phyloP scores from a whole-genome alignment of 352 stramenopile species.

The Phytopythium aichiense region DNA sequence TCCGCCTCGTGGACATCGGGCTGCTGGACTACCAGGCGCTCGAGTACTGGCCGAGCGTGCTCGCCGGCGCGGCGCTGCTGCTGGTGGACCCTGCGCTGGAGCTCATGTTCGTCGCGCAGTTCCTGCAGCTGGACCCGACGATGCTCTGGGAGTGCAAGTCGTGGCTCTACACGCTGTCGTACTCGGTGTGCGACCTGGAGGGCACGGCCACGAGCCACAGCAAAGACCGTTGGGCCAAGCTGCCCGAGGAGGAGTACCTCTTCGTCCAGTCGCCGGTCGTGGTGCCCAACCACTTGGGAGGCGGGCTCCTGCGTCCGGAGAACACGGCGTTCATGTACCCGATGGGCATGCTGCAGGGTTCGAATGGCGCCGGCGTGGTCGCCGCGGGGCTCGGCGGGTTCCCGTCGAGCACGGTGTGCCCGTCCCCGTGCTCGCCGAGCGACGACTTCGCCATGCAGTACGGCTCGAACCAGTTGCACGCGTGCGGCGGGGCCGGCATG shows the following conservation, averaged over 20 bases:
- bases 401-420: slow-evolving; percentile 25
- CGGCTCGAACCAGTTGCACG: slow-evolving; percentile 52
- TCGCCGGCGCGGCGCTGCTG: slow-evolving; percentile 68
- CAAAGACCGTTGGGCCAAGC: slow-evolving; percentile 62
- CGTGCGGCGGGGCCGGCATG: slow-evolving; percentile 20
- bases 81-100: slow-evolving; percentile 65
- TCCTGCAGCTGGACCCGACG: slow-evolving; percentile 69
- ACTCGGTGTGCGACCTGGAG: slow-evolving; percentile 47
- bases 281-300: slow-evolving; percentile 57
- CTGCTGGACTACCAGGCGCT: slow-evolving; percentile 74
- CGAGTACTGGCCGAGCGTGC: slow-evolving; percentile 70
- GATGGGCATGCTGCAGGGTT: slow-evolving; percentile 8
- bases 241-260: slow-evolving; percentile 62
- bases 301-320: slow-evolving; percentile 47
- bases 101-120: slow-evolving; percentile 78
- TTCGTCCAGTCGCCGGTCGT: slow-evolving; percentile 68
- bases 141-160: slow-evolving; percentile 82
- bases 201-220: slow-evolving; percentile 33
- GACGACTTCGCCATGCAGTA: slow-evolving; percentile 46
- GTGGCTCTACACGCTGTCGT: slow-evolving; percentile 63
- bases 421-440: slow-evolving; percentile 55
- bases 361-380: background rate
- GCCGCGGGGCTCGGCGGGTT: slow-evolving; percentile 31
- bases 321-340: slow-evolving; percentile 45
- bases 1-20: slow-evolving; percentile 68